Evolutionary conservation across 805 yeast genomes (phyloP), one percentile per base, ranked within the genome.

Genomic region (Ogataea zsoltii): DNA sequence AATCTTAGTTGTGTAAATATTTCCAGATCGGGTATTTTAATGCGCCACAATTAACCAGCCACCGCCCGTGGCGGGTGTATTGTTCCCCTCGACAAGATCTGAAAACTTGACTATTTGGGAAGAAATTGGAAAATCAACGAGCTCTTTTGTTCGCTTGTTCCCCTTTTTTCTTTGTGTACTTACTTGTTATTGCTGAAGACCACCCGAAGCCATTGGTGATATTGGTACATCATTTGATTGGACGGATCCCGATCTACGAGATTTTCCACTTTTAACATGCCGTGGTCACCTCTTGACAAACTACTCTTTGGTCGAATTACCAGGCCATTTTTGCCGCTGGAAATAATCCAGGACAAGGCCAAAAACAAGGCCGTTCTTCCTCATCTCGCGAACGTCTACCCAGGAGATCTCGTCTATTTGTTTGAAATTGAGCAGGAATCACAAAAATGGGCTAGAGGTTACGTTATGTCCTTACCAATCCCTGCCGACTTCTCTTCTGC

Each of bases 361-460:
- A 39, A 21, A 21, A 21, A 46, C 43, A 50, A 53, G 35, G 17
- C 34, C 7, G 14, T 48, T 3, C 14, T 35, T n/a, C 51, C 48
- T 9, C 49, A 51, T 34, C 55, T 51, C 63, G 70, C 69, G 48
- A 79, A 84, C 60, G 63, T 84, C 37, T 83, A 79, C 57, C 83
- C 83, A 16, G 96, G 96, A 29, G 95, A 88, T 63, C 88, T 83
- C 51, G 80, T 85, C 26, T 86, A 77, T 61, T 69, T 87, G 15
- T 85, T 88, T 59, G 96, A 88, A 60, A 68, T 75, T 38, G 57
- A 51, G 18, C 17, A 48, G 2, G 71, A 76, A 63, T 63, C 68
- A 33, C 72, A 72, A 16, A 75, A 75, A 50, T 89, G 96, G 96
- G 88, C 82, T 18, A 74, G 96, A 55, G 96, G 90, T 11, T 88